phyloP scores from a whole-genome alignment of 805 yeast species.

The Wickerhamomyces xylosicus region DNA sequence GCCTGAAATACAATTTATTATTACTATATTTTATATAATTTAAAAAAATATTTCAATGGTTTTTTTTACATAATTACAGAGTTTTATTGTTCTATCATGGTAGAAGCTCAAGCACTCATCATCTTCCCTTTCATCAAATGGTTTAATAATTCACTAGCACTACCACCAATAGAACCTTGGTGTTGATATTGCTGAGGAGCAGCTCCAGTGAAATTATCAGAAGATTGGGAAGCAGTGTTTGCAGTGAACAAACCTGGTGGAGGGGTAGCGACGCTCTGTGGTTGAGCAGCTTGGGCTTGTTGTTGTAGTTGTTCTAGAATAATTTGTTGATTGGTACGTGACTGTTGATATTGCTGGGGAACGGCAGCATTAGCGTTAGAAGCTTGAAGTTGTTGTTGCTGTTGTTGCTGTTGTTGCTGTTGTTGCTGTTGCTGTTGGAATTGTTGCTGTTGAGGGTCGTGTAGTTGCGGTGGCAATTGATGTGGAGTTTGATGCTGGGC shows the following conservation, averaged over 20 bases:
- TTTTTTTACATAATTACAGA: no score
- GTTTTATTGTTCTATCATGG: no score
- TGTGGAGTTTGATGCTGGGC: no score
- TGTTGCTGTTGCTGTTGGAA: constrained; percentile 10
- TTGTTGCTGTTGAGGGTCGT: constrained; percentile 2
- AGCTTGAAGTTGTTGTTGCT: constrained; percentile 11
- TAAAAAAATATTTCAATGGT: no score
- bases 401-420: constrained; percentile 15
- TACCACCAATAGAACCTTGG: constrained; percentile 24
- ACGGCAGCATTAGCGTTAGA: constrained; percentile 2
- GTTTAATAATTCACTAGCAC: constrained; percentile 71
- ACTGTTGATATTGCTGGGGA: constrained; percentile 10
- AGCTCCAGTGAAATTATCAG: constrained; percentile 1
- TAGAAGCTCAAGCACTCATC: no score
- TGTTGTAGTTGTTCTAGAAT: constrained; percentile 19
- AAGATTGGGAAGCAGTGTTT: background rate
- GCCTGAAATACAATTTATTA: no score
- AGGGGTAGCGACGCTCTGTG: constrained; percentile 46
- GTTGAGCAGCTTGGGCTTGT: constrained; percentile 21
- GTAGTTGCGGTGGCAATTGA: no score
- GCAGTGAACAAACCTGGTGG: constrained; percentile 58
- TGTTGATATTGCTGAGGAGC: constrained; percentile 15
- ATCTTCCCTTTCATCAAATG: constrained; percentile 81
- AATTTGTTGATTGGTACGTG: constrained; percentile 16
- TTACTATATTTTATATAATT: no score